Percentiles rank a stretch among this genome's conserved stretches.
phyloP scores from a whole-genome alignment of 805 yeast species.

The Monosporozyma solicola region DNA sequence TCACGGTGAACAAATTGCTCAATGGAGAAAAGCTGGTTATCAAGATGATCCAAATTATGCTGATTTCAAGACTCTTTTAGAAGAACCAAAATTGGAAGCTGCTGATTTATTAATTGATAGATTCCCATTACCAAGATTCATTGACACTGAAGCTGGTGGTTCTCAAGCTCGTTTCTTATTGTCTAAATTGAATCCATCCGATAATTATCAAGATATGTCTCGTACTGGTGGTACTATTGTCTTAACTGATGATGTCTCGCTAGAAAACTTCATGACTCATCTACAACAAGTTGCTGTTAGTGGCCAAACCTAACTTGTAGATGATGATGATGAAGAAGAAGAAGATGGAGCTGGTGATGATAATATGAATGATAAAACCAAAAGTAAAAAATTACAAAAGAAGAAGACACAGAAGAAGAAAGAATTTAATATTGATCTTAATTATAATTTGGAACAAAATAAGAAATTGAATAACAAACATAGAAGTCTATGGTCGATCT shows the following conservation, averaged over 20 bases:
- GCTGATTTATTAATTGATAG: slow-evolving; percentile 85
- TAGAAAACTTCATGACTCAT: slow-evolving; percentile 93
- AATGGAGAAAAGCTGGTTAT: slow-evolving; percentile 93
- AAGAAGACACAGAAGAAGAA: neutral
- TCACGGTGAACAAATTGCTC: slow-evolving; percentile 91
- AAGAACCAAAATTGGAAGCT: slow-evolving; percentile 87
- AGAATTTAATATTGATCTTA: neutral
- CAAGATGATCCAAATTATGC: slow-evolving; percentile 87
- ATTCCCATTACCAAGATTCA: slow-evolving; percentile 95
- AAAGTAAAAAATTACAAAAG: neutral
- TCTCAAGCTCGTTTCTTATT: slow-evolving; percentile 95
- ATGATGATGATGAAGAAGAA: neutral
- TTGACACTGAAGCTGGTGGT: slow-evolving; percentile 96
- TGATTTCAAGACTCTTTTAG: slow-evolving; percentile 76
- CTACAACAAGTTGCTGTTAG: slow-evolving; percentile 82
- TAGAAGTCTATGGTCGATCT: neutral
- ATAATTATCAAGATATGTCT: slow-evolving; percentile 52
- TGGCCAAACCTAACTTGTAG: slow-evolving; percentile 28
- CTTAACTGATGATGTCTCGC: slow-evolving; percentile 90
- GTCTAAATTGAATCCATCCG: slow-evolving; percentile 91
- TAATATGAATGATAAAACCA: neutral
- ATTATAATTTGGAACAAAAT: neutral
- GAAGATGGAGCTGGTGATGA: neutral
- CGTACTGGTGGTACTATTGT: slow-evolving; percentile 65
- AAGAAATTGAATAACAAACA: neutral